Evolutionary conservation across 306 rosid genomes (phyloP).

Genomic region (Mimosa bimucronata): DNA sequence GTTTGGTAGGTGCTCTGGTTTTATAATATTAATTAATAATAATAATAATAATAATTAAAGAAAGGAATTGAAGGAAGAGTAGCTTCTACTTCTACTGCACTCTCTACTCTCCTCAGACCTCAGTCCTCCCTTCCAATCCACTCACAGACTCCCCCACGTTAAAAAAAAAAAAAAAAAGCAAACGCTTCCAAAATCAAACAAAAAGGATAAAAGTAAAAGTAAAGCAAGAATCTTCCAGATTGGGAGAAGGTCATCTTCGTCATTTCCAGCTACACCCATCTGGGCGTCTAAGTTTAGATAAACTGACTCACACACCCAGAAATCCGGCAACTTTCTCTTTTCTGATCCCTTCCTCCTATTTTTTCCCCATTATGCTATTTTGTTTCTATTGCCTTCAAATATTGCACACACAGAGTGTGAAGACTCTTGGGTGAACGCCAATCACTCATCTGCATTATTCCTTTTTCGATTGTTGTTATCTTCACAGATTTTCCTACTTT

Average conservation of each 20-base stretch:
- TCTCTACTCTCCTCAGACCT: background rate
- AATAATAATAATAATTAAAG: no score
- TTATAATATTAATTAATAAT: background rate
- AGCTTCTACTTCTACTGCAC: slow-evolving; percentile 9
- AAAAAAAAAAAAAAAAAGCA: background rate
- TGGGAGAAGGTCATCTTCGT: slow-evolving; percentile 19
- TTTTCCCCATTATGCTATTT: background rate
- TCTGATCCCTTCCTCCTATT: background rate
- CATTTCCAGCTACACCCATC: background rate
- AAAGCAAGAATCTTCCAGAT: slow-evolving; percentile 27
- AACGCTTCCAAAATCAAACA: background rate
- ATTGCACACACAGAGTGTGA: no score
- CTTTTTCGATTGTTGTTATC: background rate
- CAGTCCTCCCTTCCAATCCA: slow-evolving; percentile 11
- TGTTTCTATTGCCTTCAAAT: background rate
- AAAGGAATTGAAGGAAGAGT: background rate
- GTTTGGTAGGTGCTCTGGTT: slow-evolving; percentile 10
- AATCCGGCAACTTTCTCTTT: background rate
- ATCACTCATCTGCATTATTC: background rate
- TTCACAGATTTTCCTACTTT: background rate
- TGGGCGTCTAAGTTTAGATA: background rate
- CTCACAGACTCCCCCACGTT: background rate
- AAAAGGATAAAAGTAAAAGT: background rate
- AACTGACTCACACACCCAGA: background rate
- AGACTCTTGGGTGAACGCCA: no score